A percentile compares a stretch with the other conserved stretches of the same genome.
Evolutionary conservation across 176 grass and related monocot genomes (phyloP).

Genomic region (Phoenix dactylifera): DNA sequence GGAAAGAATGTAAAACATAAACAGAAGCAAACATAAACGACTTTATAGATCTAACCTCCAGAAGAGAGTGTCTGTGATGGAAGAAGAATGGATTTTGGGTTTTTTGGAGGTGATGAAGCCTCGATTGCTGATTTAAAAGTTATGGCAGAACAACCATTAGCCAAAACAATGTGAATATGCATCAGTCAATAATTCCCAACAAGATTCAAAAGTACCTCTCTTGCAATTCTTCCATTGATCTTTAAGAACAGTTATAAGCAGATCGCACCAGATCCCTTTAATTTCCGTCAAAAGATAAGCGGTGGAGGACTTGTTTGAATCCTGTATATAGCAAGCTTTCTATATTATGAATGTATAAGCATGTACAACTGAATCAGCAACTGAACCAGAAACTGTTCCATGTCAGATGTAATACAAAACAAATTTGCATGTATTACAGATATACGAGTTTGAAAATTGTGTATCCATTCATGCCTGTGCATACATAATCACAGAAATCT

Average conservation of each 20-base stretch:
- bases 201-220: conserved; percentile 42
- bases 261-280: conserved; percentile 80
- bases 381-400: too few species aligned
- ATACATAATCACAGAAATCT: too few species aligned
- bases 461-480: too few species aligned
- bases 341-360: background rate
- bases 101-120: conserved; percentile 82
- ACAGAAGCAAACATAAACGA: background rate
- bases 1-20: background rate
- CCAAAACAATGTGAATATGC: conserved; percentile 2
- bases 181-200: too few species aligned
- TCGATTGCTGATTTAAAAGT: conserved; percentile 70
- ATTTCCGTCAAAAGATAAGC: conserved; percentile 53
- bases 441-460: too few species aligned
- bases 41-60: conserved; percentile 47
- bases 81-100: conserved; percentile 66
- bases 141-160: conserved; percentile 22
- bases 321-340: conserved; percentile 24
- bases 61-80: conserved; percentile 28
- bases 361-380: too few species aligned
- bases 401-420: too few species aligned
- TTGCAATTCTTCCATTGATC: conserved; percentile 87
- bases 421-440: too few species aligned
- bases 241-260: conserved; percentile 70
- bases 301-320: conserved; percentile 68